Conservation (phyloP, 495 filamentous ascomycete genomes). For the Aspergillus panamensis region DNA sequence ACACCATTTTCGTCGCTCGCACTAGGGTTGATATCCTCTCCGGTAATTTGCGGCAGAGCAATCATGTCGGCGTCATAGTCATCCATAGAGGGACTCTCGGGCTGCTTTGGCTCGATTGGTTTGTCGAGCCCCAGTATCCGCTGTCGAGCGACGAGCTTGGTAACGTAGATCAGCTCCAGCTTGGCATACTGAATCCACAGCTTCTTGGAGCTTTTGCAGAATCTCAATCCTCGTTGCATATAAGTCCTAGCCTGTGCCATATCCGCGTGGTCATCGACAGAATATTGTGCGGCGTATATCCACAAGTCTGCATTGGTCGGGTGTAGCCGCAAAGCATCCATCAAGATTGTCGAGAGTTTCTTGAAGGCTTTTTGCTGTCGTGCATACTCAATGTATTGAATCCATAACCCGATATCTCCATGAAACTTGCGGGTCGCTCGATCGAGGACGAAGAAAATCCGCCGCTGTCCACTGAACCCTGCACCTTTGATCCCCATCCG, state of each 20-base stretch:
- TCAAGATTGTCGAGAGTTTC: constrained; percentile 74
- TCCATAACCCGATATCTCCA: constrained; percentile 81
- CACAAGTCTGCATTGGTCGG: constrained; percentile 81
- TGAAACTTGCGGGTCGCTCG: constrained; percentile 82
- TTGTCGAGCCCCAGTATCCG: constrained; percentile 66
- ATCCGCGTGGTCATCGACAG: constrained; percentile 73
- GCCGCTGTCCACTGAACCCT: constrained; percentile 65
- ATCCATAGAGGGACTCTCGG: constrained; percentile 36
- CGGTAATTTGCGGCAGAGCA: constrained; percentile 58
- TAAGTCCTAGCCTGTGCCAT: constrained; percentile 82
- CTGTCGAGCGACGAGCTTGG: constrained; percentile 69
- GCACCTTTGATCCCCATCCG: constrained; percentile 67
- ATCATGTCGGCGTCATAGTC: constrained; percentile 54
- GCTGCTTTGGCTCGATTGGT: constrained; percentile 37
- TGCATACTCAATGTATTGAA: constrained; percentile 84
- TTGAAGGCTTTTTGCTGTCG: constrained; percentile 71
- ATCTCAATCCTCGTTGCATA: constrained; percentile 82
- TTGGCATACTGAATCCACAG: constrained; percentile 90
- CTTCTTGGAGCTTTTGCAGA: constrained; percentile 66
- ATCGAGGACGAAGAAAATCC: constrained; percentile 85
- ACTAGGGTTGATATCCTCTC: constrained; percentile 62
- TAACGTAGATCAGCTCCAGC: constrained; percentile 88
- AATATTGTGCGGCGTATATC: constrained; percentile 76
- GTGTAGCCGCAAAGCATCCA: constrained; percentile 74
- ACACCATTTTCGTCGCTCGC: constrained; percentile 46